phyloP scores from a whole-genome alignment of 768 basidiomycete genomes.

The Lentinula detonsa region DNA sequence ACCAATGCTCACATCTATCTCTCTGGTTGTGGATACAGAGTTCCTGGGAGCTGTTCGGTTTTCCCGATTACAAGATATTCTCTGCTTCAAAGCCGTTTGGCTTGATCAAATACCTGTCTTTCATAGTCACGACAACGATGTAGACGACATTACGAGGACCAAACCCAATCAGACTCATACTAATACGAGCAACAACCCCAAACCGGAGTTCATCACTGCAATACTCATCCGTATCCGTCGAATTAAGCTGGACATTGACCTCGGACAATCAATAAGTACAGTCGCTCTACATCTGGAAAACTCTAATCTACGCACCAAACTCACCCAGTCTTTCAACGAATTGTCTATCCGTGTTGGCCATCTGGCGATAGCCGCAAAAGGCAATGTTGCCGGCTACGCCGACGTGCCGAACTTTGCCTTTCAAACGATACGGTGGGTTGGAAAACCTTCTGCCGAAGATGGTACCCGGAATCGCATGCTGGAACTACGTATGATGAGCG shows the following conservation, averaged over 20 bases:
- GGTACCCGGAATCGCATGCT: constrained; percentile 49
- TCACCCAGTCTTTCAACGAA: constrained; percentile 57
- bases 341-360: constrained; percentile 60
- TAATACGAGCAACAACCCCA: constrained; percentile 12
- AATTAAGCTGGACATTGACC: constrained; percentile 70
- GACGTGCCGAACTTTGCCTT: constrained; percentile 68
- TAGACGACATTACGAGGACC: constrained; percentile 16
- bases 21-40: constrained; percentile 79
- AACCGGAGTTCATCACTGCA: constrained; percentile 50
- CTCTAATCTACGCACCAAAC: constrained; percentile 56
- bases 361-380: constrained; percentile 62
- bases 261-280: constrained; percentile 80
- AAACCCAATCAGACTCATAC: constrained; percentile 15
- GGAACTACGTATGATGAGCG: constrained; percentile 71
- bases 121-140: constrained; percentile 29
- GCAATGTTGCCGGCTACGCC: constrained; percentile 67
- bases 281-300: constrained; percentile 61
- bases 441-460: constrained; percentile 26
- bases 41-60: constrained; percentile 75
- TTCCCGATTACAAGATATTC: constrained; percentile 83
- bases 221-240: constrained; percentile 68
- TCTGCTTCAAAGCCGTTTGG: constrained; percentile 96
- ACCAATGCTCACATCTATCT: constrained; percentile 47
- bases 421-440: constrained; percentile 59
- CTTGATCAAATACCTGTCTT: constrained; percentile 81